Conservation (phyloP, 179 eudicot species). For the Silene vulgaris region DNA sequence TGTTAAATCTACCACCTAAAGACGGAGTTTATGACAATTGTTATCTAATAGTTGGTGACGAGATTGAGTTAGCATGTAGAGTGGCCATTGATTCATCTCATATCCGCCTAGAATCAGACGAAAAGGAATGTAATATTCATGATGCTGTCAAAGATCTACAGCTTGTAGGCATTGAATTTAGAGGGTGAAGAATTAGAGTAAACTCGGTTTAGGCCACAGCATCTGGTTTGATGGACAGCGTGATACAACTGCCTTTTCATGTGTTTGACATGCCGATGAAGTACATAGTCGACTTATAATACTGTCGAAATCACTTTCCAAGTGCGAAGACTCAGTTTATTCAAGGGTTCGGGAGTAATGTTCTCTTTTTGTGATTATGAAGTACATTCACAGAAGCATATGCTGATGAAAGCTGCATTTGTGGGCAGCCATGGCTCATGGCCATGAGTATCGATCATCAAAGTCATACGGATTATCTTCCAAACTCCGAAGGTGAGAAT, state of each 20-base stretch:
- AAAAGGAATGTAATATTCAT: slow-evolving; percentile 26
- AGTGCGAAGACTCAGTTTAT: too few relatives aligned
- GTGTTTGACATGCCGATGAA: too few relatives aligned
- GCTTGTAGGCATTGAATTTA: slow-evolving; percentile 63
- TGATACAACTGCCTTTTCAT: background rate
- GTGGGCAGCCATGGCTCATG: background rate
- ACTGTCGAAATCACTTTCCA: background rate
- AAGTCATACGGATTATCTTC: background rate
- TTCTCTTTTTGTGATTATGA: background rate
- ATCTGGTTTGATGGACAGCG: background rate
- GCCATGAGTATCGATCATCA: background rate
- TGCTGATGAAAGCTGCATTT: background rate
- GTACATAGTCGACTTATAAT: background rate
- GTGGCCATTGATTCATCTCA: slow-evolving; percentile 55
- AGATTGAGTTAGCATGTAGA: slow-evolving; percentile 47
- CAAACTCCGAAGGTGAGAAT: background rate
- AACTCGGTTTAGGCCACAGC: background rate
- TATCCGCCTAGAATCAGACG: slow-evolving; percentile 56
- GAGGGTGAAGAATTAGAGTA: slow-evolving; percentile 21
- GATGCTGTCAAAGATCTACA: slow-evolving; percentile 31
- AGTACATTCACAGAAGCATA: too few relatives aligned
- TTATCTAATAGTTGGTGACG: slow-evolving; percentile 42
- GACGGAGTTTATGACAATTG: slow-evolving; percentile 65
- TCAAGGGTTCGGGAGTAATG: background rate
- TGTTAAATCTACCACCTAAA: slow-evolving; percentile 78